Percentiles rank a stretch among this genome's conserved stretches.
phyloP scores from a whole-genome alignment of 2,329 filamentous ascomycete genomes.

The Passalora sequoiae region DNA sequence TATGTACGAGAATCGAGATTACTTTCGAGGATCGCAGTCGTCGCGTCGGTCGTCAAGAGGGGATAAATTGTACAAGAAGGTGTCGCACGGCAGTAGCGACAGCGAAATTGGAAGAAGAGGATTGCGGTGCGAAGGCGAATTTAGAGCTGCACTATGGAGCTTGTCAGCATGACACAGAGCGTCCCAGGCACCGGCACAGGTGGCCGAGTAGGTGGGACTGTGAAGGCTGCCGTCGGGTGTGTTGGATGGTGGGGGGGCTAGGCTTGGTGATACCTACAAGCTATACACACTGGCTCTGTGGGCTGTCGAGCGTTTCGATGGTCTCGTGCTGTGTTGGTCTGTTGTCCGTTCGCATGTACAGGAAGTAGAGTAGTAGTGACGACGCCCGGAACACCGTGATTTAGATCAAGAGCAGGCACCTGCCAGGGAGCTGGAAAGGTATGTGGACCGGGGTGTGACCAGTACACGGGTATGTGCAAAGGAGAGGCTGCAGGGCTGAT shows the following conservation, averaged over 20 bases:
- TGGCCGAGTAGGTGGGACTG: no score
- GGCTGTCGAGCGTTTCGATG: background rate
- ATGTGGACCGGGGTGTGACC: conserved; percentile 19
- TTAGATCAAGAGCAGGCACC: conserved; percentile 16
- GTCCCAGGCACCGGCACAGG: conserved; percentile 2
- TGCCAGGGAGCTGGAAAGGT: conserved; percentile 20
- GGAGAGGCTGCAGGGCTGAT: conserved; percentile 17
- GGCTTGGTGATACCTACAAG: no score
- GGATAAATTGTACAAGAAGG: conserved; percentile 5
- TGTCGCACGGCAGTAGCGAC: conserved; percentile 4
- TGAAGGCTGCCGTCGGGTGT: background rate
- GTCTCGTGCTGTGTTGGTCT: background rate
- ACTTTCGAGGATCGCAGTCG: conserved; percentile 17
- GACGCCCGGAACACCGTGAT: conserved; percentile 7
- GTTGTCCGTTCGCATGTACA: conserved; percentile 8
- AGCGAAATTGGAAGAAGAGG: conserved; percentile 1
- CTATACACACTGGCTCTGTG: conserved; percentile 2
- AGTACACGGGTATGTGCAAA: conserved; percentile 24
- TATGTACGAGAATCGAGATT: conserved; percentile 26
- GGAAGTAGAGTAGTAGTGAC: conserved; percentile 1
- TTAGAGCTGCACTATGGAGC: conserved; percentile 4
- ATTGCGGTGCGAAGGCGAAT: conserved; percentile 3
- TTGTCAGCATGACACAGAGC: conserved; percentile 12
- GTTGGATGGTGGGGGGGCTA: conserved; percentile 1
- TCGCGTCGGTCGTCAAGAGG: conserved; percentile 18